Base-by-base conservation (phyloP, 1,139 yeast genomes). In the Diutina siamensis region DNA sequence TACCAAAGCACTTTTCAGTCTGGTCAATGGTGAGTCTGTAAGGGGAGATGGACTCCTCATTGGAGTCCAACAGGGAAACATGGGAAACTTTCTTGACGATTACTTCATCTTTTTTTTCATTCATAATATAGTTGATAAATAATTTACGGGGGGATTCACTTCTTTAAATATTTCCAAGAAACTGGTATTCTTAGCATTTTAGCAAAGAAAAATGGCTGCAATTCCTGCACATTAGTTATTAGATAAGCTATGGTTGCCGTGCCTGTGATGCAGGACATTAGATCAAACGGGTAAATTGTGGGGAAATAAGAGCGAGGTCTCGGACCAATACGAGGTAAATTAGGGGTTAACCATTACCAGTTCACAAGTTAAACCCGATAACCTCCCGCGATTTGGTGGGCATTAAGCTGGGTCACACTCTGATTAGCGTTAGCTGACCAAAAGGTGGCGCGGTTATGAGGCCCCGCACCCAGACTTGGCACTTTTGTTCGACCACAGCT, bases 1-100 rank as follows among this genome's bases (percentile, higher is more conserved):
- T 67, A 2, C 57, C 54, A 52, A 68, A 76, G 21, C 48, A 45
- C 7, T 46, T 44, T 10, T 48, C 55, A 2, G 54, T 54, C 34
- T 46, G 44, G 4, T 48, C 45, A 3, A 52, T 48, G 2, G 54
- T 21, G 44, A 51, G 49, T 25, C 59, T 48, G 48, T 57, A 57
- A 2, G 59, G n/a, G 13, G 42, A 18, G 20, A 17, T 9, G 7
- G 28, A 22, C 4, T 38, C 33, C 13, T 25, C 42, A n/a, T 12
- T 13, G 12, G 27, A 20, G 4, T 20, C 7, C 18, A 18, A 17
- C 40, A 35, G 40, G 18, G 19, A 19, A n/a, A 20, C 27, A 12
- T 21, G 27, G 10, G 40, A 20, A 20, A 13, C 17, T 35, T 22
- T 35, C 18, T 35, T 35, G 17, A 35, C 20, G 12, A 22, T 21